These are phyloP conservation scores for Beauveria pseudobassiana DNA, from an alignment of 2,329 filamentous ascomycete genomes.

Conservation along the genomic window DNA sequence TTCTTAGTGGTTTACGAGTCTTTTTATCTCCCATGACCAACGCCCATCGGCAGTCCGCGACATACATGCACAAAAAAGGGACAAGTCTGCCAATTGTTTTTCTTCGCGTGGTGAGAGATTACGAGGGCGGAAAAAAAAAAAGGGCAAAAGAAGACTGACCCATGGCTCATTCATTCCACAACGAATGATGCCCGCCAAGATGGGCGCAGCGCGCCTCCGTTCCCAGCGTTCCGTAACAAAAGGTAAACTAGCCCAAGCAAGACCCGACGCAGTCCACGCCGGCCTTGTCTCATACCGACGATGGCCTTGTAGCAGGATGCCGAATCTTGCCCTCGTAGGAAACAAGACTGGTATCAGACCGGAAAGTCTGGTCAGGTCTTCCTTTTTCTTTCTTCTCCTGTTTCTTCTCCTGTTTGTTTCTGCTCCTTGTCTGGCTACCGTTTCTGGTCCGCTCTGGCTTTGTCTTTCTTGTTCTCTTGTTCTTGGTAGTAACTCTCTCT, in stretches of 20 bases:
- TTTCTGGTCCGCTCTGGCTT: not conserved
- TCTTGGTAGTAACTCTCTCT: not conserved
- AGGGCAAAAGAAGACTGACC: no score
- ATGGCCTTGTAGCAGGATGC: not conserved
- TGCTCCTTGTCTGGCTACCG: not conserved
- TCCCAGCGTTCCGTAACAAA: no score
- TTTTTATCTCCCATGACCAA: no score
- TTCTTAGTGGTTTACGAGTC: no score
- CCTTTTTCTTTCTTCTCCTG: not conserved
- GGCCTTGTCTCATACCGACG: not conserved
- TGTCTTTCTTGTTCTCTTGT: not conserved
- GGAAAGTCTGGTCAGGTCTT: not conserved
- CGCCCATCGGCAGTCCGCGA: no score
- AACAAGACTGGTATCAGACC: conserved; percentile 6
- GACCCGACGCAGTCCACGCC: no score
- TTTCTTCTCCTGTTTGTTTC: not conserved
- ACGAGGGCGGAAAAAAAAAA: no score
- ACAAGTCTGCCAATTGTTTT: no score
- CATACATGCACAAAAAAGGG: no score
- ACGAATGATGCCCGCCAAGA: not conserved
- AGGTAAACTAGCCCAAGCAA: no score
- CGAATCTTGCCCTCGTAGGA: not conserved
- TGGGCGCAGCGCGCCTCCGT: not conserved
- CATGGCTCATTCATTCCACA: no score
- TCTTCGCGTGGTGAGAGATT: no score